These are phyloP conservation scores for Stephanodiscus triporus DNA, from an alignment of 108 stramenopile species.

Conservation along the genomic window DNA sequence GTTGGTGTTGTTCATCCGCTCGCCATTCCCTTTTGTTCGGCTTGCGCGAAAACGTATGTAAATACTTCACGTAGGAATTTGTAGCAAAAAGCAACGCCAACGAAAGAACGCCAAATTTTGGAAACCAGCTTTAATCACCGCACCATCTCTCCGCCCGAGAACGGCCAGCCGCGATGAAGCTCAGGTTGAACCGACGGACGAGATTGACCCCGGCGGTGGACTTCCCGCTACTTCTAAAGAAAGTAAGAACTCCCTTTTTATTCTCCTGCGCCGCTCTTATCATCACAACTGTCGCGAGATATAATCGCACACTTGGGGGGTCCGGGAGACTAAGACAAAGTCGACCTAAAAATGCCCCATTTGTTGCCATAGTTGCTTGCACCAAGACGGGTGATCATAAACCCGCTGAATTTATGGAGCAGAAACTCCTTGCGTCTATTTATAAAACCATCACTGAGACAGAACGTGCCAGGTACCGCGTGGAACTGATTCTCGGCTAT, in stretches of 20 bases:
- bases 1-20: too few species aligned
- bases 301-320: not conserved
- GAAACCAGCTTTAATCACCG: too few species aligned
- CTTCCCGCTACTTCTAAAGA: not conserved
- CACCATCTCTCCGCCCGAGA: too few species aligned
- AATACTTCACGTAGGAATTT: too few species aligned
- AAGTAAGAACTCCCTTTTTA: not conserved
- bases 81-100: too few species aligned
- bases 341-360: conserved; percentile 5
- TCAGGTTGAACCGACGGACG: not conserved
- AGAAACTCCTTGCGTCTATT: conserved; percentile 35
- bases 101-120: too few species aligned
- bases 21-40: too few species aligned
- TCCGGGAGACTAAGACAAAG: not conserved
- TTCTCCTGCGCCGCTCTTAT: not conserved
- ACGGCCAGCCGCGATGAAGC: too few species aligned
- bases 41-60: too few species aligned
- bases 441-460: conserved; percentile 28
- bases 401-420: conserved; percentile 4
- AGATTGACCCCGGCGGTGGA: not conserved
- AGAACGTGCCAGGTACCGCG: conserved; percentile 17
- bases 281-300: not conserved
- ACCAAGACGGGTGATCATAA: conserved; percentile 12
- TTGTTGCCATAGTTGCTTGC: conserved; percentile 33
- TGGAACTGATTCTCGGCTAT: conserved; percentile 42